These are phyloP conservation scores for Plasmodium reichenowi DNA, from an alignment of 169 alveolate genomes.

Conservation along the genomic window DNA sequence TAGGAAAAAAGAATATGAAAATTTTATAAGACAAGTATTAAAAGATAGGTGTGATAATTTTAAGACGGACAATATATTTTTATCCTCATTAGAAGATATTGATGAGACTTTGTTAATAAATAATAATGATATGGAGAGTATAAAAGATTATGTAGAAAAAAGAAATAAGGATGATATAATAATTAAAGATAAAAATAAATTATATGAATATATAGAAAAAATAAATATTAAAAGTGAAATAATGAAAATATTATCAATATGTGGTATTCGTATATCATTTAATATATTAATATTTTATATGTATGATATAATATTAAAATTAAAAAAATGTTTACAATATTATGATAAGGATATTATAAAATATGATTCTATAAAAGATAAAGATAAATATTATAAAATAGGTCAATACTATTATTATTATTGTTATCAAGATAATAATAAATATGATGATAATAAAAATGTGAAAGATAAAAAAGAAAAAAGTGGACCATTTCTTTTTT, in stretches of 20 bases:
- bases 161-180: background rate
- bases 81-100: constrained; percentile 1
- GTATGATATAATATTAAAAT: background rate
- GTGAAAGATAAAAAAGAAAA: constrained; percentile 3
- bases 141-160: constrained; percentile 15
- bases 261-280: constrained; percentile 30
- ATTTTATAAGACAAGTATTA: constrained; percentile 9
- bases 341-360: constrained; percentile 12
- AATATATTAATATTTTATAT: constrained; percentile 10
- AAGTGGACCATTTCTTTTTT: background rate
- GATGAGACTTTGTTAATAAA: background rate
- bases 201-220: background rate
- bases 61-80: background rate
- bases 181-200: too few species aligned
- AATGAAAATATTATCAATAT: constrained; percentile 15
- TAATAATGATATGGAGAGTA: background rate
- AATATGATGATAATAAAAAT: too few species aligned
- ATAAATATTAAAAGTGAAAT: constrained; percentile 13
- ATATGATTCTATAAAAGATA: constrained; percentile 26
- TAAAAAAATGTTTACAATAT: background rate
- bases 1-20: constrained; percentile 46
- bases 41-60: background rate
- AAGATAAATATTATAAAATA: constrained; percentile 12
- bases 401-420: constrained; percentile 16
- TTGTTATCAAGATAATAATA: background rate